Evolutionary conservation across 495 filamentous ascomycete genomes (phyloP).

Genomic region (Tuber brumale): DNA sequence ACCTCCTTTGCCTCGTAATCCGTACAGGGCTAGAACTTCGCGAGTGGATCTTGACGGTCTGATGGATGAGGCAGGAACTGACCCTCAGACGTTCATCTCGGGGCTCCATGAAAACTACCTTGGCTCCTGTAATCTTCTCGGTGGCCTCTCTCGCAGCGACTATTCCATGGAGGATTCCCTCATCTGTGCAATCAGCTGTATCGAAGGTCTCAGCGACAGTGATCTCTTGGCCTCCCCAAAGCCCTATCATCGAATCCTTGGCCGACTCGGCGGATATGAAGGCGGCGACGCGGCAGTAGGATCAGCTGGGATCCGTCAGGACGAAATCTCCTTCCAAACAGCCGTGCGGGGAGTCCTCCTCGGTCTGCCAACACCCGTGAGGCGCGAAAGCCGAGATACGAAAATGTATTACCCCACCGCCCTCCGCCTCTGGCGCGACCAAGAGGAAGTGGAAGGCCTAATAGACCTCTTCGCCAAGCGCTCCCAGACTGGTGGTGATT

Average conservation of each 20-base stretch:
- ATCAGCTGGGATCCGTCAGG: constrained; percentile 71
- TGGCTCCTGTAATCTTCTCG: constrained; percentile 65
- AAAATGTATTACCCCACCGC: constrained; percentile 85
- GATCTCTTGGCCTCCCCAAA: constrained; percentile 66
- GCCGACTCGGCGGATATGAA: constrained; percentile 45
- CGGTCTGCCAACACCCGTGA: constrained; percentile 76
- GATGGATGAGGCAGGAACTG: constrained; percentile 82
- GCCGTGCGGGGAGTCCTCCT: constrained; percentile 78
- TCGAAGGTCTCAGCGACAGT: constrained; percentile 77
- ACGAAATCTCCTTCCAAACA: constrained; percentile 85
- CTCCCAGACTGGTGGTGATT: constrained; percentile 1
- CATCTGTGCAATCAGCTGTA: constrained; percentile 64
- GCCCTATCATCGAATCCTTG: constrained; percentile 49
- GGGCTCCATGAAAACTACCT: constrained; percentile 93
- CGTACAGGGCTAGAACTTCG: constrained; percentile 56
- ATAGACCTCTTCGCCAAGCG: constrained; percentile 61
- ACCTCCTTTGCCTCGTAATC: constrained; percentile 41
- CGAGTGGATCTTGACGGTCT: constrained; percentile 64
- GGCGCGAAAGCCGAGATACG: constrained; percentile 48
- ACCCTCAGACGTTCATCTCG: constrained; percentile 80
- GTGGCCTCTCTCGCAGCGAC: constrained; percentile 46
- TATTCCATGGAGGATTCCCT: constrained; percentile 53
- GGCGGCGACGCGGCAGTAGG: constrained; percentile 47
- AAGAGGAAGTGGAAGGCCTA: constrained; percentile 68
- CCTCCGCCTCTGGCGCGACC: constrained; percentile 66